Conservation (phyloP, 768 basidiomycete species). For the Kwoniella dejecticola region DNA sequence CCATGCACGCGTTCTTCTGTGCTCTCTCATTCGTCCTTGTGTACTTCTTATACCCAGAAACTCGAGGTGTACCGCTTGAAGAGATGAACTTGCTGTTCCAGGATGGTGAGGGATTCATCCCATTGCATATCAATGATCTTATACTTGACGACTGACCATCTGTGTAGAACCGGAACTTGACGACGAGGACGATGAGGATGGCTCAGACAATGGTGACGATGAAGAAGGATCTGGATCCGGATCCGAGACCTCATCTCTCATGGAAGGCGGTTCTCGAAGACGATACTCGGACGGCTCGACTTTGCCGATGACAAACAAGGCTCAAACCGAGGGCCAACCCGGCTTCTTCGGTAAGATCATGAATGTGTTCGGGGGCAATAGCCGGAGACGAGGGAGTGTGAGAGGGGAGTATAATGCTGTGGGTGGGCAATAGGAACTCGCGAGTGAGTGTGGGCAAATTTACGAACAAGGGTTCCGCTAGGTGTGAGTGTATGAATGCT, state of each 20-base stretch:
- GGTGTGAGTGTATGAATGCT: too few relatives aligned
- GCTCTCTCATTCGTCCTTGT: slow-evolving; percentile 75
- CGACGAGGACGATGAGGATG: slow-evolving; percentile 31
- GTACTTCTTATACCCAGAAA: slow-evolving; percentile 54
- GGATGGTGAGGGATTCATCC: slow-evolving; percentile 32
- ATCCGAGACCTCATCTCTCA: slow-evolving; percentile 34
- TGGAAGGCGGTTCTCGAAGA: slow-evolving; percentile 18
- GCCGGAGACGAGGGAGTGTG: slow-evolving; percentile 21
- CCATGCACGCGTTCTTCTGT: slow-evolving; percentile 94
- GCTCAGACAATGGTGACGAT: slow-evolving; percentile 39
- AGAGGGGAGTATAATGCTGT: slow-evolving; percentile 43
- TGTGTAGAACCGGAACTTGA: slow-evolving; percentile 38
- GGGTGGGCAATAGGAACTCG: slow-evolving; percentile 52
- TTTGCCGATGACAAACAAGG: slow-evolving; percentile 37
- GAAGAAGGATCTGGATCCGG: slow-evolving; percentile 26
- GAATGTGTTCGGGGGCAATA: slow-evolving; percentile 19
- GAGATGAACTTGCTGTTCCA: slow-evolving; percentile 54
- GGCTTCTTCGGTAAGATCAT: slow-evolving; percentile 15
- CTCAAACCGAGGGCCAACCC: slow-evolving; percentile 24
- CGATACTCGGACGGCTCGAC: slow-evolving; percentile 26
- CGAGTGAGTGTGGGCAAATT: slow-evolving; percentile 36
- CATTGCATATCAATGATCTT: not conserved
- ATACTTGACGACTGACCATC: not conserved
- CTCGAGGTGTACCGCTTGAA: slow-evolving; percentile 49
- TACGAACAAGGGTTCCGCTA: not conserved